phyloP scores from a whole-genome alignment of 441 rosid genomes.

The Aleurites moluccanus region DNA sequence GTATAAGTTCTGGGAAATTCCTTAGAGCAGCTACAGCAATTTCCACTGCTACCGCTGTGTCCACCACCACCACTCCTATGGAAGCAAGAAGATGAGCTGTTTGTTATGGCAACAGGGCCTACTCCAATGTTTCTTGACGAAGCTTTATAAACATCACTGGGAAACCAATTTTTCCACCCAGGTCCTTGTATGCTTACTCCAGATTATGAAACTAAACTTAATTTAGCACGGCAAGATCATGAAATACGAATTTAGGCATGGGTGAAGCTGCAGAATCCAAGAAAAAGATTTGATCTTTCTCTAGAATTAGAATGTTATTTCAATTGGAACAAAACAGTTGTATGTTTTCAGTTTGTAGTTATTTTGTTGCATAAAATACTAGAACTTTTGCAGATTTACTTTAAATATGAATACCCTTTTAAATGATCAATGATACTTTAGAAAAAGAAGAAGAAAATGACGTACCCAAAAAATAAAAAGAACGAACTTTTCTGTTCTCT shows the following conservation, averaged over 20 bases:
- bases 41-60: background rate
- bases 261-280: background rate
- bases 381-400: too few relatives aligned
- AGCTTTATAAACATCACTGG: slow-evolving; percentile 14
- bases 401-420: too few relatives aligned
- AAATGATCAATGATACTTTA: too few relatives aligned
- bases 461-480: too few relatives aligned
- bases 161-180: background rate
- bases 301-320: background rate
- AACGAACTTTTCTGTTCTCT: too few relatives aligned
- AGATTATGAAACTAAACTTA: too few relatives aligned
- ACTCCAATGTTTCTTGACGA: slow-evolving; percentile 2
- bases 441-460: too few relatives aligned
- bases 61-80: background rate
- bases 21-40: slow-evolving; percentile 11
- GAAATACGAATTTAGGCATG: background rate
- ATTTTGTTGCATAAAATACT: background rate
- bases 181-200: background rate
- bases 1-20: background rate
- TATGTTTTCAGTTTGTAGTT: background rate
- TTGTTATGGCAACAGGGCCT: background rate
- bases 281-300: background rate
- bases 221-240: background rate
- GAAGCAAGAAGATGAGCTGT: slow-evolving; percentile 20
- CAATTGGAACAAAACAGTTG: background rate